A percentile compares a stretch with the other conserved stretches of the same genome.
Evolutionary conservation across 2,329 filamentous ascomycete genomes (phyloP).

Genomic region (Colletotrichum incanum): DNA sequence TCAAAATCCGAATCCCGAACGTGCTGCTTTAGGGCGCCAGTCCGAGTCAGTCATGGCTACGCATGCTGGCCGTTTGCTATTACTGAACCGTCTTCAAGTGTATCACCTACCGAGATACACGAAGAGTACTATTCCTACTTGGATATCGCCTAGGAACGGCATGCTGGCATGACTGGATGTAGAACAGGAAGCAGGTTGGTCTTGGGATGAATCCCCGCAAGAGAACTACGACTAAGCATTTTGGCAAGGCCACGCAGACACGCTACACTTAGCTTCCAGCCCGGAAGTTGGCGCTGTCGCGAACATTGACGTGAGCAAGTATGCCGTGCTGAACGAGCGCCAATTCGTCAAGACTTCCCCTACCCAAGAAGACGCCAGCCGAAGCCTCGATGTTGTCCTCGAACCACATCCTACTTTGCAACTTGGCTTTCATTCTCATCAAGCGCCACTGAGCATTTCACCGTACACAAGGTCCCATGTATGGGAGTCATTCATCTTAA

Average conservation of each 20-base stretch:
- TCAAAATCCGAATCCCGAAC: no score
- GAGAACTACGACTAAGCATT: not conserved
- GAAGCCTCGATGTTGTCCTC: not conserved
- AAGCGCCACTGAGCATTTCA: not conserved
- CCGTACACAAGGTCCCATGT: conserved; percentile 20
- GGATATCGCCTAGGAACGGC: not conserved
- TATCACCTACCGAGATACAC: not conserved
- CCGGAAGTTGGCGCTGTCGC: not conserved
- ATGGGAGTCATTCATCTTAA: conserved; percentile 38
- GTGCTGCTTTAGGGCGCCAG: no score
- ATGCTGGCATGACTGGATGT: not conserved
- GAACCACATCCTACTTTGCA: not conserved
- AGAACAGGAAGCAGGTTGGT: not conserved
- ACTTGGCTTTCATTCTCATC: not conserved
- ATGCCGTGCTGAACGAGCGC: not conserved
- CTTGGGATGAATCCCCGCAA: not conserved
- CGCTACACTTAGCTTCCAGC: not conserved
- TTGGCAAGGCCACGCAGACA: not conserved
- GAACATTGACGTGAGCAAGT: no score
- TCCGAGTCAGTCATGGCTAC: no score
- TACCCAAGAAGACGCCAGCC: not conserved
- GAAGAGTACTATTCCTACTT: not conserved
- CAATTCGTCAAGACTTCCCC: not conserved
- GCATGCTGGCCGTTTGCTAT: not conserved
- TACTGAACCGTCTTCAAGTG: not conserved